phyloP scores from a whole-genome alignment of 2,329 filamentous ascomycete genomes.

The Aspergillus sclerotialis region DNA sequence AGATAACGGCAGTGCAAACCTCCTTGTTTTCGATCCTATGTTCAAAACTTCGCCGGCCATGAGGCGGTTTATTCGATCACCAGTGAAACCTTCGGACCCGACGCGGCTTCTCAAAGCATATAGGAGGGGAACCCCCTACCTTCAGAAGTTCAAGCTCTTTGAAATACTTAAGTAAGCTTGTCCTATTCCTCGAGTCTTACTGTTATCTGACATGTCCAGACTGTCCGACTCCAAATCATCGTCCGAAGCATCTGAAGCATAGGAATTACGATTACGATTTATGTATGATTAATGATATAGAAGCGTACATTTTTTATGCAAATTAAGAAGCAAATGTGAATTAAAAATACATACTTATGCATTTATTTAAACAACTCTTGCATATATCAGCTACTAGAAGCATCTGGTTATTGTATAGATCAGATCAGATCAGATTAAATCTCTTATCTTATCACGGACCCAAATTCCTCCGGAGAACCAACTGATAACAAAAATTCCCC shows the following conservation, averaged over 20 bases:
- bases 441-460: not conserved
- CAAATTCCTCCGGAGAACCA: not conserved
- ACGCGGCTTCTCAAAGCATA: conserved; percentile 62
- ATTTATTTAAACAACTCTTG: not conserved
- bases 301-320: too few relatives aligned
- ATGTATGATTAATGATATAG: too few relatives aligned
- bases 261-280: too few relatives aligned
- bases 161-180: conserved; percentile 62
- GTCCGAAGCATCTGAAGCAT: too few relatives aligned
- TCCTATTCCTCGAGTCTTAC: not conserved
- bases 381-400: not conserved
- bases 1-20: conserved; percentile 55
- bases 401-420: too few relatives aligned
- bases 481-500: not conserved
- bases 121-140: conserved; percentile 60
- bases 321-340: too few relatives aligned
- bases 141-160: conserved; percentile 67
- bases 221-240: conserved; percentile 4
- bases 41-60: conserved; percentile 63
- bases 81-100: conserved; percentile 37
- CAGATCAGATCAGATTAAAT: too few relatives aligned
- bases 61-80: conserved; percentile 48
- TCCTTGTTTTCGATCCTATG: conserved; percentile 85
- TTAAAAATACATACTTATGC: not conserved
- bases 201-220: conserved; percentile 4